Evolutionary conservation across 2,329 filamentous ascomycete genomes (phyloP), one percentile per base, ranked within the genome.

Genomic region (Chlorencoelia australis): DNA sequence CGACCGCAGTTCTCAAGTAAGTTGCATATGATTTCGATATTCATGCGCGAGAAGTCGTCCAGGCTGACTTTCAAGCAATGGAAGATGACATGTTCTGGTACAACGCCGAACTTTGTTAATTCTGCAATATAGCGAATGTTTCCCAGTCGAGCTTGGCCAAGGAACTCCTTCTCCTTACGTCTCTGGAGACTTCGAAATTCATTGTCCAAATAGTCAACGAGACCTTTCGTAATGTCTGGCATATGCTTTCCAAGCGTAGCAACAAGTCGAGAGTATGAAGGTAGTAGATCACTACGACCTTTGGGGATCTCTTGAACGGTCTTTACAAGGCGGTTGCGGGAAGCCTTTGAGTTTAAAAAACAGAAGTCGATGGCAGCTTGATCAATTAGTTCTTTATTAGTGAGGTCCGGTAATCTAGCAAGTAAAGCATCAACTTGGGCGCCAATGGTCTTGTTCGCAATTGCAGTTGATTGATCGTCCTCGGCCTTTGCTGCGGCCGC

Each of bases 101-200:
- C 91, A 20, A 95, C 86, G 20, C 91, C 89, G 54, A 98, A 98
- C 56, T 98, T 98, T 41, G 91, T 98, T 55, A 98, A 65, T 61
- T 98, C 91, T 6, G 91, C 88, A 33, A 98, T 75, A 57, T 98
- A 98, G n/a, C 93, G 84, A 45, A 96, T 88, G 55, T 96, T 96
- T 60, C 83, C 80, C 49, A 93, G 79, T 28, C 91, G 82, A 32
- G 95, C 87, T 60, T 94, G 89, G 1, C 89, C 89, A 1, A 96
- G 68, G 44, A 98, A 95, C 50, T 98, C 93, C 57, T 98, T 98
- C 41, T 93, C 88, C 58, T 98, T 98, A 43, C 93, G 87, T 34
- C 89, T 79, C 58, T 98, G 91, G 19, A 98, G 71, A 54, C 91
- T 98, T 52, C 91, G 82, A 51, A 98, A 98, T 58, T 98, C 91